Evolutionary conservation across 2,329 filamentous ascomycete genomes (phyloP), one percentile per base, ranked within the genome.

Genomic region (Talaromyces sp.): DNA sequence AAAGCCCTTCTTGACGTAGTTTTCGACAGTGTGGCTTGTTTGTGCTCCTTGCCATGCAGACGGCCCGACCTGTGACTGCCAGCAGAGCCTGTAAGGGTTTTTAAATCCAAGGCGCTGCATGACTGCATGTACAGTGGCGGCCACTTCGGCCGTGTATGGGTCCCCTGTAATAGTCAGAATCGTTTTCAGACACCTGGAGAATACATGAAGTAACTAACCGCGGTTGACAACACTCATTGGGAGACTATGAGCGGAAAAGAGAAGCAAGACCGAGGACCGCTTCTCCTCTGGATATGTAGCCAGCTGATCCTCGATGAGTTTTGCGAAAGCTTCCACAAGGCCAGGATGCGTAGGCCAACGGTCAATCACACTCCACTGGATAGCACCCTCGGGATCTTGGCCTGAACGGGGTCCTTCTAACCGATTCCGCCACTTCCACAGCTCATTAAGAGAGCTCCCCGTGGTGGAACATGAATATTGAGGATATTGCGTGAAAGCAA

Each of bases 401-500:
- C 80, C 78, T 2, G 78, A 82, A 51, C 83, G 80, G 75, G 91
- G 92, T 44, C 91, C 91, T 75, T 98, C 93, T 58, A 99, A 79
- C 65, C 79, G 83, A 71, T 92, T 90, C 65, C 93, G 85, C 92
- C 93, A 97, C 78, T 96, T 97, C 95, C 95, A 99, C 39, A 99
- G 79, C 78, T 99, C 95, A 71, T 99, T 99, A 61, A 99, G 79
- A 65, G 92, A 96, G 75, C 92, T 96, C 25, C 95, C 95, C 0
- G 95, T 99, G 1, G 95, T 99, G 22, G 92, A 96, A 79, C 96
- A 99, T 22, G 92, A 96, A 77, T 99, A 99, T 75, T 99, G 95
- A 2, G 95, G 95, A 70, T 99, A 99, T 77, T 99, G 95, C 30
- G 93, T 97, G 72, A 99, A 99, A 1, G 95, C 95, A 4, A 99